Conservation (phyloP, 208 protist genomes). For the Leishmania guyanensis region DNA sequence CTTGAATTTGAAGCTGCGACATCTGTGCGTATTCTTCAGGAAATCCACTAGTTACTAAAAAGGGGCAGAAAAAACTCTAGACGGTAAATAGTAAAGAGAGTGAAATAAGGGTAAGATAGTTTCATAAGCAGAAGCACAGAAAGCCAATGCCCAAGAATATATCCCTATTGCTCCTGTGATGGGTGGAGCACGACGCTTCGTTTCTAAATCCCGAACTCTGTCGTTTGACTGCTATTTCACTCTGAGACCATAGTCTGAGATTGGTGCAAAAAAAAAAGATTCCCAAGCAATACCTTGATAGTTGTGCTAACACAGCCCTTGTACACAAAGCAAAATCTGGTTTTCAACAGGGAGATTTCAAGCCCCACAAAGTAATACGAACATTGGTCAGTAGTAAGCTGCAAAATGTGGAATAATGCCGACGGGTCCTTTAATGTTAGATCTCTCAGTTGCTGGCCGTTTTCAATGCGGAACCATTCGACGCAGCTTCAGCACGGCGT, state of each 20-base stretch:
- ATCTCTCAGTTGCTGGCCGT: not conserved
- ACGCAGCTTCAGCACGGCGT: not conserved
- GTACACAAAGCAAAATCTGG: not conserved
- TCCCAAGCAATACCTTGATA: not conserved
- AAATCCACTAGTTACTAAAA: not conserved
- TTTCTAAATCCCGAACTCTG: not conserved
- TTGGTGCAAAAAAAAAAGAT: not conserved
- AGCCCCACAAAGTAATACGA: not conserved
- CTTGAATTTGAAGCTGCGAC: slow-evolving; percentile 32
- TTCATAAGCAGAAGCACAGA: not conserved
- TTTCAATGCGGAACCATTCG: not conserved
- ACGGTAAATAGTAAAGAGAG: not conserved
- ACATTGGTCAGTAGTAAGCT: not conserved
- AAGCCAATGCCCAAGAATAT: not conserved
- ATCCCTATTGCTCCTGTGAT: not conserved
- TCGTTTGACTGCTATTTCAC: not conserved
- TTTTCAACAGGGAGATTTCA: not conserved
- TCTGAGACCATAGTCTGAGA: not conserved
- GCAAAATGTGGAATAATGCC: not conserved
- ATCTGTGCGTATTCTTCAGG: not conserved
- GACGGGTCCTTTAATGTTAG: not conserved
- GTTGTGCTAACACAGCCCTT: no score
- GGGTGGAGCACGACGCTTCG: not conserved
- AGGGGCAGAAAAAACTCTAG: not conserved
- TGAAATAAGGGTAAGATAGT: not conserved